A percentile compares a stretch with the other conserved stretches of the same genome.
Conservation (phyloP, 768 basidiomycete species). For the Termitomyces sp. region DNA sequence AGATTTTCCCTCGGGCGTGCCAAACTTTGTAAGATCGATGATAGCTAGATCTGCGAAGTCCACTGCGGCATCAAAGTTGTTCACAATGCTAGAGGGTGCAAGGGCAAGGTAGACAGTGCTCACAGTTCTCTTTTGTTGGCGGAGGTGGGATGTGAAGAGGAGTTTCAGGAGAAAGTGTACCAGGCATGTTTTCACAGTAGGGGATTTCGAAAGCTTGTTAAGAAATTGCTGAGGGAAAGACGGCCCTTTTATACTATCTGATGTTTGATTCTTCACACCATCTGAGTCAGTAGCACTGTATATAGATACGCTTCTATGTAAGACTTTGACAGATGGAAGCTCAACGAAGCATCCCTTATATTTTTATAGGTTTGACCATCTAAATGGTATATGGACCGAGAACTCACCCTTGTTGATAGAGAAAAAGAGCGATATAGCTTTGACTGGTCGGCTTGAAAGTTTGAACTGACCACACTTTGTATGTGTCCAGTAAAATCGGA, state of each 20-base stretch:
- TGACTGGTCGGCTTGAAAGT: background rate
- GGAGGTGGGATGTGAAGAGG: constrained; percentile 29
- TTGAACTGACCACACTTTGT: background rate
- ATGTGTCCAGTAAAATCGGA: background rate
- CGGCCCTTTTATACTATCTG: no score
- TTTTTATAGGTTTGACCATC: background rate
- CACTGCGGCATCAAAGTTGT: no score
- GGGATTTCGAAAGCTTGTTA: no score
- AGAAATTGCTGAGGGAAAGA: no score
- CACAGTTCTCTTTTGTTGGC: constrained; percentile 12
- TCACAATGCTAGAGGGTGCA: no score
- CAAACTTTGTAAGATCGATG: no score
- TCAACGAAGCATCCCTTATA: background rate
- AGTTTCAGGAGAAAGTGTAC: constrained; percentile 1
- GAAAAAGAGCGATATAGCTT: background rate
- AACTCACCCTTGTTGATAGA: background rate
- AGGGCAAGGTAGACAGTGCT: background rate
- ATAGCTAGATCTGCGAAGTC: no score
- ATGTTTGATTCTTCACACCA: background rate
- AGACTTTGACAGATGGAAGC: background rate
- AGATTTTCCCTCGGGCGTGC: no score
- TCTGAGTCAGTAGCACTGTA: background rate
- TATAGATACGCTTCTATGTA: background rate
- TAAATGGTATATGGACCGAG: no score
- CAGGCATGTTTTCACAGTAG: no score